Evolutionary conservation across 208 protist genomes (phyloP).

Genomic region (Naegleria fowleri): DNA sequence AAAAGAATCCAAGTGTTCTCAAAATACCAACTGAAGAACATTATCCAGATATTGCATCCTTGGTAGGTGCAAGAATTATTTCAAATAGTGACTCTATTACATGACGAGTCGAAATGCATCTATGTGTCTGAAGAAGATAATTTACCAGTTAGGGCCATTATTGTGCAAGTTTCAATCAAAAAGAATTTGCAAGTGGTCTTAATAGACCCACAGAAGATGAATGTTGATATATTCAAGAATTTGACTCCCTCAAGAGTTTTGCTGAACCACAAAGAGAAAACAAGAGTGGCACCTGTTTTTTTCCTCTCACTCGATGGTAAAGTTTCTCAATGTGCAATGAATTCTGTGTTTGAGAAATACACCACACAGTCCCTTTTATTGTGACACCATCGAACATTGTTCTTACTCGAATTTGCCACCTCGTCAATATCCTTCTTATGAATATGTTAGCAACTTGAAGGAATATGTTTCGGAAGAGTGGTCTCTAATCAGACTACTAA

Average conservation of each 20-base stretch:
- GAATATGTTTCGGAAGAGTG: background rate
- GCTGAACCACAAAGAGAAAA: background rate
- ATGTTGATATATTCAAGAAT: background rate
- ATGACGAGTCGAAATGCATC: background rate
- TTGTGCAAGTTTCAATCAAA: background rate
- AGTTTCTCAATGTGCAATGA: background rate
- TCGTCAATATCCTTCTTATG: too few relatives aligned
- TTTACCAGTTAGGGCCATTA: background rate
- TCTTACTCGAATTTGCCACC: too few relatives aligned
- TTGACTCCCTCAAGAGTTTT: background rate
- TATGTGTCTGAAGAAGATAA: background rate
- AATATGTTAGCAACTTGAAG: background rate
- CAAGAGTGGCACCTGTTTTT: background rate
- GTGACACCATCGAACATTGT: too few relatives aligned
- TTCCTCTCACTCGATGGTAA: background rate
- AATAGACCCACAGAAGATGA: background rate
- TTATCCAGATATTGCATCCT: too few relatives aligned
- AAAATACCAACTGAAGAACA: background rate
- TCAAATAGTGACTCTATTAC: background rate
- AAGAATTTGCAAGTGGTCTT: background rate
- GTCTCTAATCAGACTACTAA: background rate
- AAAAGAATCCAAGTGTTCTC: background rate
- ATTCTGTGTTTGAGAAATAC: too few relatives aligned
- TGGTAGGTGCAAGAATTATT: background rate
- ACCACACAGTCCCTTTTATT: too few relatives aligned